Evolutionary conservation across 2,329 filamentous ascomycete genomes (phyloP).

Genomic region (Penicillium capsulatum): DNA sequence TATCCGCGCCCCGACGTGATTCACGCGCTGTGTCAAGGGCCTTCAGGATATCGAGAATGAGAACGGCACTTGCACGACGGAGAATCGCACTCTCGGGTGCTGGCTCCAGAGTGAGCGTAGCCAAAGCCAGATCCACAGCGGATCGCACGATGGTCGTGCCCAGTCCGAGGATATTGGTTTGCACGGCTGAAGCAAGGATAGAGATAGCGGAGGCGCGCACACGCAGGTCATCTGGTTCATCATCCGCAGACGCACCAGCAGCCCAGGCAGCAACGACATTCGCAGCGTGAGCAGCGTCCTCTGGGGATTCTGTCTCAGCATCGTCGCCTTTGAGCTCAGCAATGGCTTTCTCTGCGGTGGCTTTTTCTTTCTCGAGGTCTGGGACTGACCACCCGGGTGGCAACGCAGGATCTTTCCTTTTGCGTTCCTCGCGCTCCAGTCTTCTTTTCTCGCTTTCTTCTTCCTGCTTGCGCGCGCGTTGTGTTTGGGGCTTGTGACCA

Average conservation of each 20-base stretch:
- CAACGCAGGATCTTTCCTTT: conserved; percentile 23
- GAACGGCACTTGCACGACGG: conserved; percentile 38
- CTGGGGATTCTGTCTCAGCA: conserved; percentile 34
- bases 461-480: conserved; percentile 26
- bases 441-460: conserved; percentile 26
- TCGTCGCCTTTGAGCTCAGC: conserved; percentile 24
- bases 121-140: conserved; percentile 39
- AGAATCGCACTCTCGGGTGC: conserved; percentile 39
- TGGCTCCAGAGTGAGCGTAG: conserved; percentile 37
- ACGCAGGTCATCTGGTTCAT: conserved; percentile 43
- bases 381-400: conserved; percentile 31
- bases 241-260: conserved; percentile 34
- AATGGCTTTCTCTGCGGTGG: conserved; percentile 2
- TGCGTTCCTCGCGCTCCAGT: conserved; percentile 28
- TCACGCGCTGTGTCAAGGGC: conserved; percentile 38
- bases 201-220: conserved; percentile 43
- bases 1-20: conserved; percentile 21
- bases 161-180: conserved; percentile 39
- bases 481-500: conserved; percentile 35
- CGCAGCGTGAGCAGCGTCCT: conserved; percentile 31
- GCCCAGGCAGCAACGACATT: conserved; percentile 42
- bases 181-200: conserved; percentile 40
- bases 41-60: conserved; percentile 41
- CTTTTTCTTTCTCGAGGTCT: conserved; percentile 7
- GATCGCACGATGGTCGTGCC: conserved; percentile 34